Evolutionary conservation across 441 rosid species (phyloP).

Genomic region (Erodium chrysanthum): DNA sequence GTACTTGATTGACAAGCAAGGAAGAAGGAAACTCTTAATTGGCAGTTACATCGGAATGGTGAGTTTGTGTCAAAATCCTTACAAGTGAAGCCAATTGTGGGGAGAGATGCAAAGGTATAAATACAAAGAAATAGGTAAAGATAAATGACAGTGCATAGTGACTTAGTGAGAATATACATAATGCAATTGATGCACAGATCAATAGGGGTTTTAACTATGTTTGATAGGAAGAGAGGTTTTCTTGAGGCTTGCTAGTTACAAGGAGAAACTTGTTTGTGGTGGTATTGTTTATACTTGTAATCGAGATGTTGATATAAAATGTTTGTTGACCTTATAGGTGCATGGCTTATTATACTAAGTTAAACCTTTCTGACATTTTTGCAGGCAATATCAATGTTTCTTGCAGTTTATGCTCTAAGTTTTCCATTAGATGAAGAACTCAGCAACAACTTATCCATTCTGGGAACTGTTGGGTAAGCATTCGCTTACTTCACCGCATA

Average conservation of each 20-base stretch:
- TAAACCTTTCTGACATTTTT: background rate
- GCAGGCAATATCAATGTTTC: constrained; percentile 69
- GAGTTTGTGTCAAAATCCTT: constrained; percentile 7
- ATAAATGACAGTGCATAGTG: background rate
- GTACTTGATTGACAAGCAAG: constrained; percentile 20
- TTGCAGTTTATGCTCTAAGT: constrained; percentile 40
- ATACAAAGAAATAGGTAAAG: background rate
- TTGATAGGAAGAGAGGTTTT: background rate
- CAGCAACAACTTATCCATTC: constrained; percentile 47
- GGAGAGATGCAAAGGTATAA: background rate
- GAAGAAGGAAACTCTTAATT: constrained; percentile 18
- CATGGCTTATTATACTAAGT: background rate
- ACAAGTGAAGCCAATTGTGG: background rate
- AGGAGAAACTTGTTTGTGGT: background rate
- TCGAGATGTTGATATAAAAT: background rate
- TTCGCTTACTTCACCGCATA: no score
- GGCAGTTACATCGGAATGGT: constrained; percentile 25
- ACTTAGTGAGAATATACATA: no score
- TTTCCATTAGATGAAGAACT: constrained; percentile 51
- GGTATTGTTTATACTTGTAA: background rate
- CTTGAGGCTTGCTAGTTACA: background rate
- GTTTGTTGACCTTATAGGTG: background rate
- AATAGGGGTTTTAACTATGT: background rate
- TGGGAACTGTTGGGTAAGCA: constrained; percentile 61
- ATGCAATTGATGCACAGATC: background rate